A percentile compares a stretch with the other conserved stretches of the same genome.
Conservation (phyloP, 345 rosid genomes). For the Gossypium thurberi region DNA sequence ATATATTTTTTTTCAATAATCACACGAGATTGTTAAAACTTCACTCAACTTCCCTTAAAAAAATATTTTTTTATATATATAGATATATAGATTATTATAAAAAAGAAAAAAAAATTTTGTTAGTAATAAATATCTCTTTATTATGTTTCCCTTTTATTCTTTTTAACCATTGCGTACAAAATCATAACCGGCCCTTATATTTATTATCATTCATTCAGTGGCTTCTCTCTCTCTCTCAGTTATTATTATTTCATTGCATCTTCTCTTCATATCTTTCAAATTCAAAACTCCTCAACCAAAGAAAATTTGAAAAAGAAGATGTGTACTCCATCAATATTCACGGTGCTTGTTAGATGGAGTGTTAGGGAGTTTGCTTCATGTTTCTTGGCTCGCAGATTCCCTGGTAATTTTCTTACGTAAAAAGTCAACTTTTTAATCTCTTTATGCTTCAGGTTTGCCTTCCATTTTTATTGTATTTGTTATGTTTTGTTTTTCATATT, state of each 20-base stretch:
- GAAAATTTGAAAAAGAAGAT: conserved; percentile 14
- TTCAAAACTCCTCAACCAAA: background rate
- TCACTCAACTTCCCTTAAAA: no score
- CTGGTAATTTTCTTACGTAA: conserved; percentile 31
- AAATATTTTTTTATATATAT: no score
- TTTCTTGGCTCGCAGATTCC: conserved; percentile 48
- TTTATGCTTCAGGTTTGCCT: no score
- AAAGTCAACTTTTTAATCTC: no score
- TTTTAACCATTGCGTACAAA: conserved; percentile 23
- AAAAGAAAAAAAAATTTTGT: no score
- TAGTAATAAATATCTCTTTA: no score
- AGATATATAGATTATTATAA: no score
- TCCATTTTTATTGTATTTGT: no score
- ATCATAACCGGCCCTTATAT: conserved; percentile 27
- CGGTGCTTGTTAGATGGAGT: conserved; percentile 51
- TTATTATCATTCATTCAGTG: conserved; percentile 16
- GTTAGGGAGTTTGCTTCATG: conserved; percentile 58
- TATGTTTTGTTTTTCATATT: no score
- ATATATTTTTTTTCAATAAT: no score
- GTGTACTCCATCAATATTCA: conserved; percentile 43
- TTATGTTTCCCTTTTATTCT: background rate
- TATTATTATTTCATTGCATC: conserved; percentile 18
- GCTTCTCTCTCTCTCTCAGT: conserved; percentile 4
- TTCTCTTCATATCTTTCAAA: conserved; percentile 35
- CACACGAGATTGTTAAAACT: no score